These are phyloP conservation scores for Leccinum subgranulosum DNA, from an alignment of 768 basidiomycete genomes.

Conservation along the genomic window DNA sequence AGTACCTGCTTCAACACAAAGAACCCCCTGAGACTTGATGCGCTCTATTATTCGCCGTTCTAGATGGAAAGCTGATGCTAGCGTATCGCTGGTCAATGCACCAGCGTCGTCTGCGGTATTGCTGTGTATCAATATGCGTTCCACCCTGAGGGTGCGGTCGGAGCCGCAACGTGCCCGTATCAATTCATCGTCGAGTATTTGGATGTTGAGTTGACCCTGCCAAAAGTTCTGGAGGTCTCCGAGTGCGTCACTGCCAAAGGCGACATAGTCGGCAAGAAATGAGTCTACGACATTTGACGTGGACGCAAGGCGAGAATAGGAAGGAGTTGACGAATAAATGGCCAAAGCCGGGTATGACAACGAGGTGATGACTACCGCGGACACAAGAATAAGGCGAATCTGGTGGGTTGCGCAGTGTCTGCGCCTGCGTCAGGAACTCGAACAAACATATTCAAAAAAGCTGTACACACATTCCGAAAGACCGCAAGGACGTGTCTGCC, in stretches of 20 bases:
- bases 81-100: constrained; percentile 57
- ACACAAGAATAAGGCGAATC: constrained; percentile 84
- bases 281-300: constrained; percentile 59
- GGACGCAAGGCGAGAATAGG: constrained; percentile 53
- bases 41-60: constrained; percentile 53
- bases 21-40: constrained; percentile 37
- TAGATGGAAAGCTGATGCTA: constrained; percentile 62
- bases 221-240: constrained; percentile 71
- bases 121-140: constrained; percentile 71
- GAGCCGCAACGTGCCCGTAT: constrained; percentile 68
- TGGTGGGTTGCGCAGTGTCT: constrained; percentile 91
- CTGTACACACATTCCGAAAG: constrained; percentile 75
- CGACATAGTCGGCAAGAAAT: constrained; percentile 51
- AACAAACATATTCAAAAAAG: background rate
- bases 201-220: constrained; percentile 61
- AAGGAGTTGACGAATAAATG: constrained; percentile 73
- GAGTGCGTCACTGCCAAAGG: constrained; percentile 51
- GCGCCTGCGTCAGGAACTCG: constrained; percentile 9
- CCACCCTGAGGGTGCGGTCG: constrained; percentile 69
- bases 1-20: constrained; percentile 53
- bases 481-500: constrained; percentile 56
- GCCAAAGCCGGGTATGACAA: constrained; percentile 90
- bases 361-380: constrained; percentile 82
- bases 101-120: constrained; percentile 39
- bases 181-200: constrained; percentile 66